Evolutionary conservation across 2,329 filamentous ascomycete species (phyloP).

Genomic region (Venturia aucupariae): DNA sequence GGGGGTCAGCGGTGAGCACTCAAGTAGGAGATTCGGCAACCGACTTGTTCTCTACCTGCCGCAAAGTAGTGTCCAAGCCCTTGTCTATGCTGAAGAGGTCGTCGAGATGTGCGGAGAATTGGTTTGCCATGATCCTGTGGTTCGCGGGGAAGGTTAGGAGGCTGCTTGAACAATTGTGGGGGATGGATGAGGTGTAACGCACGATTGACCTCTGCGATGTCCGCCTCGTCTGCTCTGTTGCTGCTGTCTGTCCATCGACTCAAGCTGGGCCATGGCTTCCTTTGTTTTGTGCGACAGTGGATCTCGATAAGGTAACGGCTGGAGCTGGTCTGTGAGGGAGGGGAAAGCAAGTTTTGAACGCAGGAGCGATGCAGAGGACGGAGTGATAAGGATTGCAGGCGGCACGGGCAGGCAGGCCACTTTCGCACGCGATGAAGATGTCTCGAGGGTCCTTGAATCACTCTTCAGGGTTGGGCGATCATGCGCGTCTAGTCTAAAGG

Average conservation of each 20-base stretch:
- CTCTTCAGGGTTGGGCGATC: background rate
- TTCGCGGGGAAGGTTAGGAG: slow-evolving; percentile 7
- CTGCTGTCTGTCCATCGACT: background rate
- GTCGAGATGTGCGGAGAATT: slow-evolving; percentile 78
- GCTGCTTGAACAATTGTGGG: background rate
- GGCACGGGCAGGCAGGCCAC: background rate
- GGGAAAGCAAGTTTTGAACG: background rate
- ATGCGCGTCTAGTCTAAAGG: background rate
- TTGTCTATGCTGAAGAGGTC: slow-evolving; percentile 83
- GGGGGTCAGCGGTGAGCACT: background rate
- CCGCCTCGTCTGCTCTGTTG: slow-evolving; percentile 4
- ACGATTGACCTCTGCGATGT: slow-evolving; percentile 12
- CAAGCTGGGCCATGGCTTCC: slow-evolving; percentile 1
- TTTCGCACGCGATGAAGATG: background rate
- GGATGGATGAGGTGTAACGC: background rate
- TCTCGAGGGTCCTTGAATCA: background rate
- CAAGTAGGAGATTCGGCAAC: slow-evolving; percentile 22
- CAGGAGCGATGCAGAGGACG: background rate
- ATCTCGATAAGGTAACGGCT: background rate
- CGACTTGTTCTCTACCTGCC: slow-evolving; percentile 75
- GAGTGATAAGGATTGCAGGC: background rate
- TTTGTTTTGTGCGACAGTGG: background rate
- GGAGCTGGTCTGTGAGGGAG: background rate
- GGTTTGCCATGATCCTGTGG: slow-evolving; percentile 36
- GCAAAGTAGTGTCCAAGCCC: slow-evolving; percentile 62